These are phyloP conservation scores for Rutstroemia sp. DNA, from an alignment of 2,329 filamentous ascomycete species.

Conservation along the genomic window DNA sequence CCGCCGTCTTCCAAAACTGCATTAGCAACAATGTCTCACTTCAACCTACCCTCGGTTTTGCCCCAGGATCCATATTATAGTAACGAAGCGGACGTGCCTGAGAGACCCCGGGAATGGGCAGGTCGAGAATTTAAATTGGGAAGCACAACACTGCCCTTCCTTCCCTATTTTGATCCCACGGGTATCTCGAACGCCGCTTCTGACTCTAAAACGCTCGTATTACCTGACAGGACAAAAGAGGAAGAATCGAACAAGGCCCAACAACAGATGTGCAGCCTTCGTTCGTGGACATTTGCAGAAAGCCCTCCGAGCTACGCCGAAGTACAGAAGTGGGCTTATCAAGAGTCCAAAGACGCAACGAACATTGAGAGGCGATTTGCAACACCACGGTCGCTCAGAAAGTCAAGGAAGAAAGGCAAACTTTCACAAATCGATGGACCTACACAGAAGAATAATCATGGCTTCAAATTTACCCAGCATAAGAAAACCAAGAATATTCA, in stretches of 20 bases:
- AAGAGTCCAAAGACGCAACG: conserved; percentile 29
- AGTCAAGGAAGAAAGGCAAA: conserved; percentile 25
- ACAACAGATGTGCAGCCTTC: conserved; percentile 51
- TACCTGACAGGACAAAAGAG: conserved; percentile 44
- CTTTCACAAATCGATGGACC: conserved; percentile 84
- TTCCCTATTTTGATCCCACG: conserved; percentile 68
- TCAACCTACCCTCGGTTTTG: conserved; percentile 57
- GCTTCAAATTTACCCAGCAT: conserved; percentile 80
- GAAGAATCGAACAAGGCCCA: conserved; percentile 44
- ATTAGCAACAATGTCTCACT: conserved; percentile 46
- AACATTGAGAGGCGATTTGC: conserved; percentile 10
- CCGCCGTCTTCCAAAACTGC: conserved; percentile 42
- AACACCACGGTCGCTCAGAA: conserved; percentile 6
- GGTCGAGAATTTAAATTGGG: conserved; percentile 76
- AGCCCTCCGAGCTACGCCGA: conserved; percentile 64
- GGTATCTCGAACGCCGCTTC: conserved; percentile 48
- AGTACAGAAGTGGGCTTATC: conserved; percentile 59
- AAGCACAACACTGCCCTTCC: conserved; percentile 67
- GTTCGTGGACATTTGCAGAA: conserved; percentile 68
- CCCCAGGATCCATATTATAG: conserved; percentile 86
- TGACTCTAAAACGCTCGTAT: conserved; percentile 41
- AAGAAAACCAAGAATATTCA: conserved; percentile 67
- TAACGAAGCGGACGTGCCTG: conserved; percentile 73
- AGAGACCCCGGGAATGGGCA: conserved; percentile 72
- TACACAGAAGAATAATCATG: conserved; percentile 74